Evolutionary conservation across 352 stramenopile species (phyloP).

Genomic region (Thalassiosira mediterranea): DNA sequence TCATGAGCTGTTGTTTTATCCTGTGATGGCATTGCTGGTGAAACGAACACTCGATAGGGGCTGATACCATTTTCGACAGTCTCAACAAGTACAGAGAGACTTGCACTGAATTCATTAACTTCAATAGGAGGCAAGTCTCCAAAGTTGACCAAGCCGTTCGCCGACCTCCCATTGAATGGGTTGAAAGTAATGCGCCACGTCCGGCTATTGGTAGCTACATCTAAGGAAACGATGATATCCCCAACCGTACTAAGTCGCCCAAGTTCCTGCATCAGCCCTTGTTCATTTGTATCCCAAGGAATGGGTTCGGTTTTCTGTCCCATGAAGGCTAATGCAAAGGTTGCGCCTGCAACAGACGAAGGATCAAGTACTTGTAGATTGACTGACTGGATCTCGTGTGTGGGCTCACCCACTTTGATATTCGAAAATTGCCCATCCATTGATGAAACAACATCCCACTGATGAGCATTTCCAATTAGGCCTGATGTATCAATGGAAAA

Average conservation of each 20-base stretch:
- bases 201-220: constrained; percentile 31
- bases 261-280: constrained; percentile 78
- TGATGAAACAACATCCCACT: constrained; percentile 85
- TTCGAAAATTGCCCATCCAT: constrained; percentile 56
- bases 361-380: constrained; percentile 52
- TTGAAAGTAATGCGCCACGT: constrained; percentile 67
- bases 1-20: constrained; percentile 68
- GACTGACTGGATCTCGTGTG: constrained; percentile 75
- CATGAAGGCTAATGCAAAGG: constrained; percentile 81
- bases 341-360: constrained; percentile 76
- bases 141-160: constrained; percentile 73
- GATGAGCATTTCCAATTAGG: constrained; percentile 66
- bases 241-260: constrained; percentile 84
- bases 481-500: constrained; percentile 78
- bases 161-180: constrained; percentile 48
- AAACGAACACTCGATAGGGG: constrained; percentile 75
- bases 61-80: constrained; percentile 54
- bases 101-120: constrained; percentile 23
- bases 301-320: constrained; percentile 76
- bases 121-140: constrained; percentile 74
- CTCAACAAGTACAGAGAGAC: constrained; percentile 42
- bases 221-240: constrained; percentile 64
- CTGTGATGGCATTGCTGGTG: constrained; percentile 52
- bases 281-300: constrained; percentile 64
- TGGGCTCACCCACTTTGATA: constrained; percentile 61